These are phyloP conservation scores for Apophysomyces trapeziformis DNA, from an alignment of 371 early-diverging fungal species.

Conservation along the genomic window DNA sequence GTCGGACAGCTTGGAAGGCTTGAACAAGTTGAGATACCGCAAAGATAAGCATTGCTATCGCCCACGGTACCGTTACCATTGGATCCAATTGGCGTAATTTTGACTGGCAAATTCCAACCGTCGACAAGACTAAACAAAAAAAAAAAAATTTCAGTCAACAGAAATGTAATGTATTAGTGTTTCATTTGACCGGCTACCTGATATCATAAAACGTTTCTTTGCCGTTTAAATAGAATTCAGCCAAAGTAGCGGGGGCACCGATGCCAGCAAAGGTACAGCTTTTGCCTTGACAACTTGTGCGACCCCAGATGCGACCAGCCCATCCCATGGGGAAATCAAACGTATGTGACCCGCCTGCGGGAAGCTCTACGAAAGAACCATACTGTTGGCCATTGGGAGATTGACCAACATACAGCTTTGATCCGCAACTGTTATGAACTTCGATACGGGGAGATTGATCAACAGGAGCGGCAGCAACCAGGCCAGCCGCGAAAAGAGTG, in stretches of 20 bases:
- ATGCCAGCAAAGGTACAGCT: conserved; percentile 35
- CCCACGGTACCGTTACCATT: conserved; percentile 21
- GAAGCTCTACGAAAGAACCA: conserved; percentile 17
- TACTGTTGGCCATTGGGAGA: conserved; percentile 21
- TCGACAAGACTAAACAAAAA: conserved; percentile 28
- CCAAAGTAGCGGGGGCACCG: conserved; percentile 36
- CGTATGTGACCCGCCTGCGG: conserved; percentile 19
- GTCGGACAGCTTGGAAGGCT: conserved; percentile 34
- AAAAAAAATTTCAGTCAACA: not conserved
- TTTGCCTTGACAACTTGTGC: conserved; percentile 31
- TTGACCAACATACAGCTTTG: conserved; percentile 20
- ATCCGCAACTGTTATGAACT: conserved; percentile 23
- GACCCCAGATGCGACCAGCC: conserved; percentile 51
- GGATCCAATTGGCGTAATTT: conserved; percentile 32
- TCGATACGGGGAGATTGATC: conserved; percentile 3
- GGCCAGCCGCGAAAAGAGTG: conserved; percentile 2
- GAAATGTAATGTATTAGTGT: not conserved
- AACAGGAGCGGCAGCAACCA: conserved; percentile 16
- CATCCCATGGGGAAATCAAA: conserved; percentile 26
- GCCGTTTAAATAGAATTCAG: conserved; percentile 35
- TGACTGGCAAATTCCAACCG: conserved; percentile 39
- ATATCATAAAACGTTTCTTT: conserved; percentile 38
- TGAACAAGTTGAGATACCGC: conserved; percentile 38
- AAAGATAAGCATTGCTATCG: conserved; percentile 25
- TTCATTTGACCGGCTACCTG: not conserved